Percentiles rank a stretch among this genome's conserved stretches.
Evolutionary conservation across 2,329 filamentous ascomycete genomes (phyloP).

Genomic region (Epichloe uncinata): DNA sequence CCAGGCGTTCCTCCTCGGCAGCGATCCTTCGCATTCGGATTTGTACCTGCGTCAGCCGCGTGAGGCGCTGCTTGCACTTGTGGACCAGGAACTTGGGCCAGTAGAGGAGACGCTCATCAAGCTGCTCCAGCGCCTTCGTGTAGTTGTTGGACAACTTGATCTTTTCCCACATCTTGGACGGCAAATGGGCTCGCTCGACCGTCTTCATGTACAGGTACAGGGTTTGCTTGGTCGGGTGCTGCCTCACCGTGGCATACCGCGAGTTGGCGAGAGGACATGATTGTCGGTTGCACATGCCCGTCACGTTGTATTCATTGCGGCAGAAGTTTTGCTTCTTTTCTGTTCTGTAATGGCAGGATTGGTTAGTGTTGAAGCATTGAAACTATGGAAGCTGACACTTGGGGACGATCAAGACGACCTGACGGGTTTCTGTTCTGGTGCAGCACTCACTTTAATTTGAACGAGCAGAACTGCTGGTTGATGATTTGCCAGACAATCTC

Average conservation of each 20-base stretch:
- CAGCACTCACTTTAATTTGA: constrained; percentile 70
- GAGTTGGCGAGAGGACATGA: constrained; percentile 85
- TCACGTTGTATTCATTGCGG: constrained; percentile 85
- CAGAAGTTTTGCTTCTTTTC: constrained; percentile 88
- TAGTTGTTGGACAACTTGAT: constrained; percentile 88
- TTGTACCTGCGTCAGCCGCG: constrained; percentile 79
- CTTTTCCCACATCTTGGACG: constrained; percentile 86
- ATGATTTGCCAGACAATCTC: constrained; percentile 97
- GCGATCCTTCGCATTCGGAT: constrained; percentile 69
- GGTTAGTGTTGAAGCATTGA: constrained; percentile 14
- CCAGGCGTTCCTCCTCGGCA: constrained; percentile 78
- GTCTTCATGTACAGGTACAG: constrained; percentile 98
- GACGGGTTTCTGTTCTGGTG: not conserved
- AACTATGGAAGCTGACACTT: not conserved
- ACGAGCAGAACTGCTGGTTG: constrained; percentile 88
- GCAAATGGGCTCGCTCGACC: constrained; percentile 75
- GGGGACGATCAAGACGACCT: not conserved
- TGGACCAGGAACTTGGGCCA: constrained; percentile 89
- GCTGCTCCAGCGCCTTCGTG: constrained; percentile 71
- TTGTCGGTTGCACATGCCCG: constrained; percentile 71
- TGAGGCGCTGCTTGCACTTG: constrained; percentile 94
- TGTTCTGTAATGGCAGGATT: constrained; percentile 38
- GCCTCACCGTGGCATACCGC: constrained; percentile 82
- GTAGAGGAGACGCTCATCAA: constrained; percentile 78
- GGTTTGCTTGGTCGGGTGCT: constrained; percentile 64